Base-by-base conservation (phyloP, 345 rosid genomes). In the Durio zibethinus region DNA sequence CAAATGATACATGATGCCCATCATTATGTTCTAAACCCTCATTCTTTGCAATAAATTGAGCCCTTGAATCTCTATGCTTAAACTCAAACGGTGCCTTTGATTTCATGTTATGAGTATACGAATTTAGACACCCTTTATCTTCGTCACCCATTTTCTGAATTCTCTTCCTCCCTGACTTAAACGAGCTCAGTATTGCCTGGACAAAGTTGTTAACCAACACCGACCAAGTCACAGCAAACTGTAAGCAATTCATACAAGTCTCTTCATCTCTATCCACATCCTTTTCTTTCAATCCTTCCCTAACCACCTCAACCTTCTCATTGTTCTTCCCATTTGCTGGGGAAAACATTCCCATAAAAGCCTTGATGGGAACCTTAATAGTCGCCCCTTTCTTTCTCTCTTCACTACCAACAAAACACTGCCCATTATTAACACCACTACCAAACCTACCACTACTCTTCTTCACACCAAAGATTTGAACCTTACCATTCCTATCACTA, bases 141-240 rank as follows among this genome's bases (percentile, higher is more conserved):
- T 80, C 84, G 21, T 77, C 85, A 33, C 68, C 69, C 3, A 38
- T 69, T 81, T 82, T 83, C 82, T 82, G 89, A 78, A 84, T 47
- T 76, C 81, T 60, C 72, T 83, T 88, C 88, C 86, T 89, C 61
- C 74, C 79, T 20, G 45, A 69, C 74, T 87, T 86, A 62, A 88
- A 87, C 0, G 87, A 90, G 72, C 79, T 76, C 20, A 91, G 91
- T 48, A 89, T 74, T 23, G 91, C 85, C 84, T 89, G 86, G 62
- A 80, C 85, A 70, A 91, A 82, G 43, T 87, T 83, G 73, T 82
- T 86, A 43, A 87, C 80, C 85, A 89, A 76, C 84, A 89, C 66
- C 0, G 94, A 86, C 89, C 88, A 89, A 62, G 87, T 84, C 52
- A 86, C 84, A 0, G 90, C 88, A 85, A 91, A 89, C 74, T 83